These are phyloP conservation scores for Aspergillus flavus DNA, from an alignment of 2,329 filamentous ascomycete species.

Conservation along the genomic window DNA sequence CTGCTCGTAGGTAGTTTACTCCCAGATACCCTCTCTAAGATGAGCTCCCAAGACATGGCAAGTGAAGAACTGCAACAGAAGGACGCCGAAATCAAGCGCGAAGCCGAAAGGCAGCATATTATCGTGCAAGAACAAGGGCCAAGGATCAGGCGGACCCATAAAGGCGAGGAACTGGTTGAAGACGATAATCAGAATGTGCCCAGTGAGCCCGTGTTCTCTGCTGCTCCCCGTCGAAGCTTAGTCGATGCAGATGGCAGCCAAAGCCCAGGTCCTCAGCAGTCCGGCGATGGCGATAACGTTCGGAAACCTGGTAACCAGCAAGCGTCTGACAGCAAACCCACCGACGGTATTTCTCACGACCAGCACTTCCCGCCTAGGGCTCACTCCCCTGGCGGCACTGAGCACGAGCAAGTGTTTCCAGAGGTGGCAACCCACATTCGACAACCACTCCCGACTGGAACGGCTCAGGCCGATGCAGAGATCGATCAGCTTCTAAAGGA, in stretches of 20 bases:
- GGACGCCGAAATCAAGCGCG: constrained; percentile 58
- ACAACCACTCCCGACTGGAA: constrained; percentile 47
- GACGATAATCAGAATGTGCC: constrained; percentile 61
- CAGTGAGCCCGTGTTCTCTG: constrained; percentile 52
- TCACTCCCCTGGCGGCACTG: constrained; percentile 66
- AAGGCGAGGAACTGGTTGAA: constrained; percentile 88
- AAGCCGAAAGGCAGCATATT: constrained; percentile 68
- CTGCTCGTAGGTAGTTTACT: constrained; percentile 73
- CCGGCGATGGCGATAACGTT: constrained; percentile 21
- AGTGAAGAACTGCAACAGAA: constrained; percentile 80
- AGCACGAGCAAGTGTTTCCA: constrained; percentile 47
- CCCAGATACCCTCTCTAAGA: constrained; percentile 76
- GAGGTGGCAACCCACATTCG: constrained; percentile 42
- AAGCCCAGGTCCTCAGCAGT: constrained; percentile 29
- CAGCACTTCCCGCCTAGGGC: constrained; percentile 83
- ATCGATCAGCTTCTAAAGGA: constrained; percentile 86
- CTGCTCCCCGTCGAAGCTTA: constrained; percentile 48
- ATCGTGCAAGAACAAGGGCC: constrained; percentile 75
- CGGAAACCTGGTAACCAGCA: constrained; percentile 24
- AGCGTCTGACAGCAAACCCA: constrained; percentile 48
- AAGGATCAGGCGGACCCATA: constrained; percentile 85
- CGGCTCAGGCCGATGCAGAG: constrained; percentile 72
- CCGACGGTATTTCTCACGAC: constrained; percentile 65
- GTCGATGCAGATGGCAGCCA: constrained; percentile 32
- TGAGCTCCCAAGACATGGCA: constrained; percentile 88